phyloP scores from a whole-genome alignment of 495 filamentous ascomycete species.

The Penicillium turbatum region DNA sequence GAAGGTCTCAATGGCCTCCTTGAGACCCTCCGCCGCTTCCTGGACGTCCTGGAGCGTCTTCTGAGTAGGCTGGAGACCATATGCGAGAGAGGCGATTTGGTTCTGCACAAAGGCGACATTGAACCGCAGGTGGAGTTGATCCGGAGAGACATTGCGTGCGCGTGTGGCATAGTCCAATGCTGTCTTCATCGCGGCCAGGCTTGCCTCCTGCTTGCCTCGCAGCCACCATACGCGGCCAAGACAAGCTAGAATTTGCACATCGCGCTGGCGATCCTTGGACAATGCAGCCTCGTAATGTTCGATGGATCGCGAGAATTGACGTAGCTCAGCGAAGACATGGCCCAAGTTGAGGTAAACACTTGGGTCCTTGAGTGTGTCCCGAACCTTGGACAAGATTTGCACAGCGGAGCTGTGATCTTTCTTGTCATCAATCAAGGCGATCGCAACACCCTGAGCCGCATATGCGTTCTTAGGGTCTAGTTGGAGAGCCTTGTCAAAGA shows the following conservation, averaged over 20 bases:
- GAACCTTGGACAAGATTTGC: conserved; percentile 79
- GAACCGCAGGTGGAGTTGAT: conserved; percentile 88
- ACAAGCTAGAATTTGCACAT: conserved; percentile 80
- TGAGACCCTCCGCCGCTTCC: conserved; percentile 76
- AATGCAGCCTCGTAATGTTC: conserved; percentile 91
- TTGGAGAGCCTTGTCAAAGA: conserved; percentile 95
- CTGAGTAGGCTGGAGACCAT: conserved; percentile 67
- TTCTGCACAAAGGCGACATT: conserved; percentile 97
- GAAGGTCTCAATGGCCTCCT: conserved; percentile 79
- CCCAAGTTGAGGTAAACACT: conserved; percentile 88
- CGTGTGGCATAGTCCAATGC: conserved; percentile 85
- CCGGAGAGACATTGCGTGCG: conserved; percentile 71
- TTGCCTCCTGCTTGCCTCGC: conserved; percentile 77
- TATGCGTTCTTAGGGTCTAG: conserved; percentile 91
- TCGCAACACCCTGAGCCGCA: conserved; percentile 91
- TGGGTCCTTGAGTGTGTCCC: conserved; percentile 80
- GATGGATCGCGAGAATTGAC: conserved; percentile 83
- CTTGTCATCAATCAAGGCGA: conserved; percentile 88
- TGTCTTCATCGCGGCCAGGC: conserved; percentile 72
- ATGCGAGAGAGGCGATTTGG: conserved; percentile 79
- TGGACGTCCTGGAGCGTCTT: conserved; percentile 74
- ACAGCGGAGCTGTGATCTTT: conserved; percentile 78
- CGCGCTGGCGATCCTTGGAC: conserved; percentile 70
- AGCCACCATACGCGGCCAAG: conserved; percentile 92
- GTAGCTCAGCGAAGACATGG: conserved; percentile 83